A percentile compares a stretch with the other conserved stretches of the same genome.
These are phyloP conservation scores for Xylaria hypoxylon DNA, from an alignment of 2,329 filamentous ascomycete species.

Conservation along the genomic window DNA sequence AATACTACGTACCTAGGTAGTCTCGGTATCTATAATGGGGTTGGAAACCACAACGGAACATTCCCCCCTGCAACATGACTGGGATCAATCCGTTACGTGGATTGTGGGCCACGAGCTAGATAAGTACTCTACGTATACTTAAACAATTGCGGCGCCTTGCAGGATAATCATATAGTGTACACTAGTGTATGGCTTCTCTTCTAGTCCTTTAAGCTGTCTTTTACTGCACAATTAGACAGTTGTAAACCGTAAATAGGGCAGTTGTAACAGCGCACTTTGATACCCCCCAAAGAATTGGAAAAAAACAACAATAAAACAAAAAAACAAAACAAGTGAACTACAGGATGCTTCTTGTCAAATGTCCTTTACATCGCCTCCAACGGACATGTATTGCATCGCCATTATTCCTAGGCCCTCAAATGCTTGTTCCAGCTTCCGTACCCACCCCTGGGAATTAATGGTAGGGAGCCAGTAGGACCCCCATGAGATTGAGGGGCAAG, in stretches of 20 bases:
- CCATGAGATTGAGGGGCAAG: constrained; percentile 32
- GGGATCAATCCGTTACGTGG: constrained; percentile 42
- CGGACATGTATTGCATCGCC: not conserved
- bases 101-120: constrained; percentile 31
- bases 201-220: constrained; percentile 10
- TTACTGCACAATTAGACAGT: not conserved
- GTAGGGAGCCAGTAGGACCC: constrained; percentile 19
- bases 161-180: constrained; percentile 21
- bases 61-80: constrained; percentile 38
- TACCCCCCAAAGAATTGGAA: too few relatives aligned
- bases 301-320: not conserved
- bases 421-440: constrained; percentile 18
- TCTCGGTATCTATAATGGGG: constrained; percentile 30
- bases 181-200: constrained; percentile 4
- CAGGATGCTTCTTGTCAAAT: not conserved
- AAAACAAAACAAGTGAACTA: not conserved
- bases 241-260: not conserved
- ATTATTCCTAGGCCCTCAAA: constrained; percentile 10
- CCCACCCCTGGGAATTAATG: constrained; percentile 18
- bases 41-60: constrained; percentile 39
- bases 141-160: constrained; percentile 35
- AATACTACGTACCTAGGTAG: constrained; percentile 4
- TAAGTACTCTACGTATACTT: constrained; percentile 16
- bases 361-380: not conserved
- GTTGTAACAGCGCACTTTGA: not conserved